Base-by-base conservation (phyloP, 805 yeast species). In the Komagataella pseudopastoris region DNA sequence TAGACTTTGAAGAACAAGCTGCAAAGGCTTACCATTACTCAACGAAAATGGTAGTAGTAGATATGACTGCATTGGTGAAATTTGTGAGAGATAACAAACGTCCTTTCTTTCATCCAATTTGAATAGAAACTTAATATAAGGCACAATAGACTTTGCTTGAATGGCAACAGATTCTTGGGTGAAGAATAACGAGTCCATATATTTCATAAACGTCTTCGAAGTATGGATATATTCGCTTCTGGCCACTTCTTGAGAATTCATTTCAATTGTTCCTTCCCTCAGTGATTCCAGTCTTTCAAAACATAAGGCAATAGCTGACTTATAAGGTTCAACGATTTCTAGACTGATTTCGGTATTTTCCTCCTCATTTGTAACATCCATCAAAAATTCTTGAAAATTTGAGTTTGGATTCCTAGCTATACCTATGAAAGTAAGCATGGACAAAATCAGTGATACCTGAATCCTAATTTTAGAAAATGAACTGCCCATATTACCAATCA, bases 51-150 rank as follows among this genome's bases (percentile, higher is more conserved):
- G 71, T 3, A 84, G 61, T 24, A 67, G 61, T 16, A 69, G 63
- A 55, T 77, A 72, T 20, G 77, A 57, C 6, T 65, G 58, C 1
- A 76, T 71, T 0, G 91, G 85, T 45, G 73, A 72, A 8, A 85
- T 64, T 36, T 74, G 75, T 0, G 83, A 83, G 52, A 85, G 64
- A 56, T 85, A 87, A 56, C 95, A 85, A 12, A 87, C 87, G 55
- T 91, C 97, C 54, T 87, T 81, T 71, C 85, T 75, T 47, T 73
- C 75, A 50, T 81, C 77, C 48, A 88, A 66, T 16, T 75, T 70
- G 59, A 87, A 69, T 52, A 88, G 67, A 55, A 86, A 81, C 7
- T 70, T 62, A 44, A 84, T 65, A 51, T 77, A 74, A 3, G 79
- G 79, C 47, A 78, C 74, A 45, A 85, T 63, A 10, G 39, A 30